Percentiles rank a stretch among this genome's conserved stretches.
Conservation (phyloP, 1,284 basidiomycete species). For the Boletus sp. region DNA sequence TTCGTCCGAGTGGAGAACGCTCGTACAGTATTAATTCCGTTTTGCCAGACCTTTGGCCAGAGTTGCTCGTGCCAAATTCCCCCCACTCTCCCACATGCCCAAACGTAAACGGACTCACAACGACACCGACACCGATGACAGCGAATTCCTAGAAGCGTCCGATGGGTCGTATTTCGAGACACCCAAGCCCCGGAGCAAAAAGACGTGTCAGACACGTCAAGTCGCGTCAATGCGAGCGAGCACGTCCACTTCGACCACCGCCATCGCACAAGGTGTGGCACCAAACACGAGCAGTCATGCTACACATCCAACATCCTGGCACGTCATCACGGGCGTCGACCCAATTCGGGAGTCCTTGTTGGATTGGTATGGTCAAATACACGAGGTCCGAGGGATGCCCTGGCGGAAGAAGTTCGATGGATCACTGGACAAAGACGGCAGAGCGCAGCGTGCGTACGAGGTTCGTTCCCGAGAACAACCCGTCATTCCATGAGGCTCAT, state of each 20-base stretch:
- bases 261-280: not conserved
- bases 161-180: conserved; percentile 20
- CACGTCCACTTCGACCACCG: not conserved
- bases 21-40: not conserved
- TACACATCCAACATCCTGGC: conserved; percentile 33
- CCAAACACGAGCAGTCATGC: not conserved
- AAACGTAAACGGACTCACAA: conserved; percentile 20
- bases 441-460: conserved; percentile 77
- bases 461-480: conserved; percentile 36
- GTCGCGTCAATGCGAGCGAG: conserved; percentile 14
- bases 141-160: conserved; percentile 15
- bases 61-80: not conserved
- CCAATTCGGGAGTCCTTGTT: conserved; percentile 50
- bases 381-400: conserved; percentile 73
- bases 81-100: conserved; percentile 15
- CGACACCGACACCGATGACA: conserved; percentile 10
- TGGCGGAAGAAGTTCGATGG: conserved; percentile 76
- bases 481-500: not conserved
- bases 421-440: conserved; percentile 47
- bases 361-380: conserved; percentile 68
- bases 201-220: conserved; percentile 15
- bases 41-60: not conserved
- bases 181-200: conserved; percentile 13
- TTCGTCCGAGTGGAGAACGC: not conserved
- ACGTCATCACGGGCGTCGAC: conserved; percentile 35